phyloP scores from a whole-genome alignment of 371 early-diverging fungal genomes.

The Circinella umbellata region DNA sequence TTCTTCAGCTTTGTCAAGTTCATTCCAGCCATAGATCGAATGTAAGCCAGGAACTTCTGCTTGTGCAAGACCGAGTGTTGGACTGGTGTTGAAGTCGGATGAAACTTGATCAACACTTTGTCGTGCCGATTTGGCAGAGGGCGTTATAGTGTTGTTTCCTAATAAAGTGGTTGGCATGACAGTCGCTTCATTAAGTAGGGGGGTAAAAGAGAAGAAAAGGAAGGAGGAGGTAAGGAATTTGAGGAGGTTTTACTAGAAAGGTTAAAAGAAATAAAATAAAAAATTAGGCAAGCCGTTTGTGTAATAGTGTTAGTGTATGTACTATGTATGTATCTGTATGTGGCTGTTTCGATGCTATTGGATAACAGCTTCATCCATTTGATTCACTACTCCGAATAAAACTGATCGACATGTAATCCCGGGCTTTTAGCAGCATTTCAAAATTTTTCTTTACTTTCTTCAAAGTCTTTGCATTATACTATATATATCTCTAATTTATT shows the following conservation, averaged over 20 bases:
- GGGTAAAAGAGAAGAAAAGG: neutral
- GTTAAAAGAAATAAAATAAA: neutral
- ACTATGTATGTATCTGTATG: too few relatives aligned
- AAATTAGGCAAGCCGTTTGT: too few relatives aligned
- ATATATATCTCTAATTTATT: too few relatives aligned
- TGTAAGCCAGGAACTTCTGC: constrained; percentile 60
- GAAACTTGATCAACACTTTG: constrained; percentile 60
- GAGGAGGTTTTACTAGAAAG: too few relatives aligned
- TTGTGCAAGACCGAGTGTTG: constrained; percentile 53
- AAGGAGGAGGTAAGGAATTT: neutral
- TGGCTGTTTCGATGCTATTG: too few relatives aligned
- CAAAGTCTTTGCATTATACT: too few relatives aligned
- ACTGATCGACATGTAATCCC: too few relatives aligned
- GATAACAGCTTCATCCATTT: too few relatives aligned
- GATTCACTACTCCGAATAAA: too few relatives aligned
- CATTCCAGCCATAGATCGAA: constrained; percentile 61
- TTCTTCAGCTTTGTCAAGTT: constrained; percentile 51
- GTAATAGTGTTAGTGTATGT: too few relatives aligned
- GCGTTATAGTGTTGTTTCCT: constrained; percentile 38
- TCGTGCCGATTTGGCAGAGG: constrained; percentile 67
- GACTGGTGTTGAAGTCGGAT: constrained; percentile 56
- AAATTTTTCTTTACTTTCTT: too few relatives aligned
- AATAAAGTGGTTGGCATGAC: constrained; percentile 17
- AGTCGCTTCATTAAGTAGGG: constrained; percentile 5
- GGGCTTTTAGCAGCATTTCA: too few relatives aligned